phyloP scores from a whole-genome alignment of 805 yeast species.

The Metschnikowia bowlesiae region DNA sequence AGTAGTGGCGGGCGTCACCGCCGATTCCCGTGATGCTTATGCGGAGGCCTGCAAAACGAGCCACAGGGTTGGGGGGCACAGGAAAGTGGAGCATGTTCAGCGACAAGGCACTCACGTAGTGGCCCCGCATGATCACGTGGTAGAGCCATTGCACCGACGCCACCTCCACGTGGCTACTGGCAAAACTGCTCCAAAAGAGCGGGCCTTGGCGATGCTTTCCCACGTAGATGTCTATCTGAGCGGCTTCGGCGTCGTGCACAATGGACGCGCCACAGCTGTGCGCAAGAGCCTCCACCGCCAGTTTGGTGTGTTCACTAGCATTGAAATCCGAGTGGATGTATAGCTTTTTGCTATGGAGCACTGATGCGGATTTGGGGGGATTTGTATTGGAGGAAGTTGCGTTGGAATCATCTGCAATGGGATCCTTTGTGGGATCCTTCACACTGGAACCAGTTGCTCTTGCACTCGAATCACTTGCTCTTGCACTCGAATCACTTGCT shows the following conservation, averaged over 20 bases:
- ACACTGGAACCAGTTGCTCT: too few relatives aligned
- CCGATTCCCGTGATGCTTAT: slow-evolving; percentile 75
- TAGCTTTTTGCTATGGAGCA: slow-evolving; percentile 35
- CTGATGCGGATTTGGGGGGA: too few relatives aligned
- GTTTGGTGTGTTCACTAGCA: slow-evolving; percentile 41
- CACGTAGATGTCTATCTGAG: slow-evolving; percentile 41
- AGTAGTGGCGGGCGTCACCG: slow-evolving; percentile 77
- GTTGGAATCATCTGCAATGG: too few relatives aligned
- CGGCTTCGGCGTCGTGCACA: slow-evolving; percentile 18
- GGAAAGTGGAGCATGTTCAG: slow-evolving; percentile 70
- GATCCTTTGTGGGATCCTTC: too few relatives aligned
- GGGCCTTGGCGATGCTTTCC: slow-evolving; percentile 61
- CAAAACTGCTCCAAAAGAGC: slow-evolving; percentile 46
- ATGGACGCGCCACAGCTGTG: slow-evolving; percentile 53
- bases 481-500: background rate
- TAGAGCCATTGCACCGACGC: slow-evolving; percentile 79
- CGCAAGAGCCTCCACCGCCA: slow-evolving; percentile 43
- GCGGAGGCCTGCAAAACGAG: slow-evolving; percentile 49
- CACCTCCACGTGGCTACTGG: slow-evolving; percentile 32
- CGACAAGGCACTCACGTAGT: slow-evolving; percentile 52
- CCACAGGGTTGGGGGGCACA: slow-evolving; percentile 46
- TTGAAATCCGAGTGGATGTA: slow-evolving; percentile 54
- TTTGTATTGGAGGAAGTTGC: too few relatives aligned
- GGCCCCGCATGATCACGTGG: slow-evolving; percentile 52
- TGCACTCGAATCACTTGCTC: background rate